Conservation (phyloP, 768 basidiomycete genomes). For the Lentinus tigrinus region DNA sequence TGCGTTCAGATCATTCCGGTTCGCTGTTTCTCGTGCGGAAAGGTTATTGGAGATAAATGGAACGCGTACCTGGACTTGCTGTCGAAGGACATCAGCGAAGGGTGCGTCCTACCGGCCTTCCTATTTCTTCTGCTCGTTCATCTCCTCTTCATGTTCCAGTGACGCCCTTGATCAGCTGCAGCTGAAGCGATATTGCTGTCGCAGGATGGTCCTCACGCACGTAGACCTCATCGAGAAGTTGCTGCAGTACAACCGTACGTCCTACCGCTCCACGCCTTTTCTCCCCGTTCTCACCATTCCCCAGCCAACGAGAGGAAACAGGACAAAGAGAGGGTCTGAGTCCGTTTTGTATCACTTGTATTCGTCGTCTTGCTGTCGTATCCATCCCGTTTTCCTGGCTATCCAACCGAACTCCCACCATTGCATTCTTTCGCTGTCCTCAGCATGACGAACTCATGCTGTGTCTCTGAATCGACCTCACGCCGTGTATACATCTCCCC, state of each 20-base stretch:
- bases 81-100: slow-evolving; percentile 80
- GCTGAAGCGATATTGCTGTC: slow-evolving; percentile 92
- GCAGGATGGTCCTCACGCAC: slow-evolving; percentile 96
- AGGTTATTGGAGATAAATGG: slow-evolving; percentile 98
- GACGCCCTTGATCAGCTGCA: slow-evolving; percentile 89
- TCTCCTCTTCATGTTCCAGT: slow-evolving; percentile 39
- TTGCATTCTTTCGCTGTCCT: too few relatives aligned
- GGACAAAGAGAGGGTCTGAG: slow-evolving; percentile 1
- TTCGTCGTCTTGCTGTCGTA: background rate
- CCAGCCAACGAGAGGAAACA: slow-evolving; percentile 12
- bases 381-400: too few relatives aligned
- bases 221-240: slow-evolving; percentile 98
- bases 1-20: slow-evolving; percentile 85
- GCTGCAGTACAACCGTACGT: slow-evolving; percentile 91
- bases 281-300: background rate
- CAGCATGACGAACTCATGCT: too few relatives aligned
- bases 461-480: too few relatives aligned
- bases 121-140: background rate
- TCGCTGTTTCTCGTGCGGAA: slow-evolving; percentile 94
- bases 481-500: too few relatives aligned
- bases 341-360: background rate
- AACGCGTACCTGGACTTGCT: slow-evolving; percentile 81
- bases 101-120: slow-evolving; percentile 52
- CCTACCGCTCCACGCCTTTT: background rate
- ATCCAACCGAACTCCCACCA: too few relatives aligned